Evolutionary conservation across 2,329 filamentous ascomycete genomes (phyloP).

Genomic region (Trichophaea hybrida): DNA sequence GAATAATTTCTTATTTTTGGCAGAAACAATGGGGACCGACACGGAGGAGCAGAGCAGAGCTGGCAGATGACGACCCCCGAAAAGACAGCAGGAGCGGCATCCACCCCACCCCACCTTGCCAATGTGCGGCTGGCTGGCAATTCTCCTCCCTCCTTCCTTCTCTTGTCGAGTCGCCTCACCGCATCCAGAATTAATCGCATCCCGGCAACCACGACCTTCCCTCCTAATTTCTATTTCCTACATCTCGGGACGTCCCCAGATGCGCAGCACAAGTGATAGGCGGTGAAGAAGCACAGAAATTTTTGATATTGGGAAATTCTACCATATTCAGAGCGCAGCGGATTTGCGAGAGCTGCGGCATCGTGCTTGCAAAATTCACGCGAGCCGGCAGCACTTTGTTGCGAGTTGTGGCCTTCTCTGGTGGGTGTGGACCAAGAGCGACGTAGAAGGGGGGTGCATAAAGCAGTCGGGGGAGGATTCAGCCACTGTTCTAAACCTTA

Average conservation of each 20-base stretch:
- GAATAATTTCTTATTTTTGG: too few species aligned
- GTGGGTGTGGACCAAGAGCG: not conserved
- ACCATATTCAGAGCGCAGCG: not conserved
- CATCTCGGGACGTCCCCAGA: conserved; percentile 1
- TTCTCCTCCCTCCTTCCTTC: conserved; percentile 24
- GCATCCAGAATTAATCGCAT: not conserved
- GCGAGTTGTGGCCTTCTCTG: not conserved
- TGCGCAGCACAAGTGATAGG: not conserved
- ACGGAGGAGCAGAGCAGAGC: not conserved
- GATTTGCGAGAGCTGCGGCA: not conserved
- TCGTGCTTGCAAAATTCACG: not conserved
- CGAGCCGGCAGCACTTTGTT: conserved; percentile 2
- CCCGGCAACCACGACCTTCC: conserved; percentile 8
- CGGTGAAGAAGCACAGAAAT: not conserved
- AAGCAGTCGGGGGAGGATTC: not conserved
- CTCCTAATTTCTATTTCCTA: conserved; percentile 18
- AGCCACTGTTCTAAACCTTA: not conserved
- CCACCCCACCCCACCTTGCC: conserved; percentile 28
- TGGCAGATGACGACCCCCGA: not conserved
- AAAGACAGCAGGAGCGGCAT: conserved; percentile 11
- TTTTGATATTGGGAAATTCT: not conserved
- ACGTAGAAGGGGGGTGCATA: not conserved
- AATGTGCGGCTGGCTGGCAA: conserved; percentile 31
- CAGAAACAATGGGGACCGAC: too few species aligned
- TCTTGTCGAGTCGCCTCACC: conserved; percentile 15